phyloP scores from a whole-genome alignment of 2,329 filamentous ascomycete genomes.

The Penicillium nordicum region DNA sequence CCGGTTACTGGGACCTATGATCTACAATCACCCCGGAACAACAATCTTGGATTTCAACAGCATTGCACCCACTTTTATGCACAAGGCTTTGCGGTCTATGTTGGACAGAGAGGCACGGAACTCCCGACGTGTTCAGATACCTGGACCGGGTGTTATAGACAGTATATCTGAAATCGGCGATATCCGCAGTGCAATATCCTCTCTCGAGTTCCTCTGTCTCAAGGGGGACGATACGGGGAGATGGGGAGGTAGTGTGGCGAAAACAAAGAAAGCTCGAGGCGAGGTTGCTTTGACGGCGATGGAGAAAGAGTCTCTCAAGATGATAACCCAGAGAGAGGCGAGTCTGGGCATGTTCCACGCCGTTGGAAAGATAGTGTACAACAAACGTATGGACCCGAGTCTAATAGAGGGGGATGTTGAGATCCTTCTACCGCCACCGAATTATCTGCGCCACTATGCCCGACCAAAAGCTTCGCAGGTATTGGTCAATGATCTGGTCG shows the following conservation, averaged over 20 bases:
- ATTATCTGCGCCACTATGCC: constrained; percentile 55
- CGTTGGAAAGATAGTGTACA: constrained; percentile 93
- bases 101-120: constrained; percentile 80
- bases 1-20: constrained; percentile 79
- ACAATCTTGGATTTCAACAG: constrained; percentile 88
- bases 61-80: constrained; percentile 79
- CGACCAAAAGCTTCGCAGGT: constrained; percentile 64
- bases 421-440: constrained; percentile 56
- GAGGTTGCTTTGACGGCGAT: constrained; percentile 60
- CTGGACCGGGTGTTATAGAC: constrained; percentile 74
- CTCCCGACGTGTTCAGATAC: constrained; percentile 70
- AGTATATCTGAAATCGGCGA: constrained; percentile 83
- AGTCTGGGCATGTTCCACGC: constrained; percentile 94
- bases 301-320: constrained; percentile 73
- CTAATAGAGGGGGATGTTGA: constrained; percentile 35
- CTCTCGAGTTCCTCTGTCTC: constrained; percentile 86
- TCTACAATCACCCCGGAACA: constrained; percentile 75
- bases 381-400: constrained; percentile 69
- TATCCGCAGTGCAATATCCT: constrained; percentile 85
- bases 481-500: constrained; percentile 71
- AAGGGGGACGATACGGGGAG: constrained; percentile 71
- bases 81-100: constrained; percentile 77
- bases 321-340: constrained; percentile 81
- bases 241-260: constrained; percentile 72
- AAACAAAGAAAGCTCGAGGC: constrained; percentile 59